Evolutionary conservation across 2,329 filamentous ascomycete genomes (phyloP).

Genomic region (Colletotrichum sp.): DNA sequence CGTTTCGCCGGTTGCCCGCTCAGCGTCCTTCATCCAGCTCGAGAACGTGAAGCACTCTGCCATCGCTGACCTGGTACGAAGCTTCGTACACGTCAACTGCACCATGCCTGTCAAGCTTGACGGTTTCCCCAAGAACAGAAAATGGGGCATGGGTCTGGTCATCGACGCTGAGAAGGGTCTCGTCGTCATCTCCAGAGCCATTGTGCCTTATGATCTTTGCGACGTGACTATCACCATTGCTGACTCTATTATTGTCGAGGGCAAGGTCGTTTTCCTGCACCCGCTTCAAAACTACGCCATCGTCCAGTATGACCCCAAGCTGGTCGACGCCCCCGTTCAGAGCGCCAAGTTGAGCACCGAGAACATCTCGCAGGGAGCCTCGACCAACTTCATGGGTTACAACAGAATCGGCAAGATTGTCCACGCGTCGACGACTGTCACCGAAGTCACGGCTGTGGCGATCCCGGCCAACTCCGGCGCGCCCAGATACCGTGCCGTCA

Average conservation of each 20-base stretch:
- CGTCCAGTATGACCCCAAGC: slow-evolving; percentile 88
- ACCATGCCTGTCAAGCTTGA: slow-evolving; percentile 96
- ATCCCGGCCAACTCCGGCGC: slow-evolving; percentile 94
- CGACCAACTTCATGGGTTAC: slow-evolving; percentile 97
- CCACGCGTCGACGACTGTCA: slow-evolving; percentile 91
- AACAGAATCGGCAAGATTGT: slow-evolving; percentile 95
- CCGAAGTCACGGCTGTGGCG: slow-evolving; percentile 95
- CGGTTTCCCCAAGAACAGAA: slow-evolving; percentile 93
- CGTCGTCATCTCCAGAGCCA: slow-evolving; percentile 90
- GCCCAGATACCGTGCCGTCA: slow-evolving; percentile 91
- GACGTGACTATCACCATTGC: slow-evolving; percentile 97
- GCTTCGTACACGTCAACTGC: slow-evolving; percentile 92
- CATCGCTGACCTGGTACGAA: slow-evolving; percentile 91
- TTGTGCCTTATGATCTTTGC: slow-evolving; percentile 95
- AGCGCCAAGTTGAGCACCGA: slow-evolving; percentile 83
- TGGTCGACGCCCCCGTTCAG: slow-evolving; percentile 93
- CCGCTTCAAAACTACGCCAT: slow-evolving; percentile 97
- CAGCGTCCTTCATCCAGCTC: slow-evolving; percentile 90
- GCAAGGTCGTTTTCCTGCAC: slow-evolving; percentile 94
- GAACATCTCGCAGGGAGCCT: slow-evolving; percentile 88
- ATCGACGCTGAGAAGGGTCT: slow-evolving; percentile 96
- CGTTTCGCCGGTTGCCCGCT: slow-evolving; percentile 71
- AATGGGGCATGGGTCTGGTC: slow-evolving; percentile 96
- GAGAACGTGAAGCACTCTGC: slow-evolving; percentile 87
- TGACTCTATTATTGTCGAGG: slow-evolving; percentile 93